Conservation (phyloP, 495 filamentous ascomycete genomes). For the Clavariopsis aquatica region DNA sequence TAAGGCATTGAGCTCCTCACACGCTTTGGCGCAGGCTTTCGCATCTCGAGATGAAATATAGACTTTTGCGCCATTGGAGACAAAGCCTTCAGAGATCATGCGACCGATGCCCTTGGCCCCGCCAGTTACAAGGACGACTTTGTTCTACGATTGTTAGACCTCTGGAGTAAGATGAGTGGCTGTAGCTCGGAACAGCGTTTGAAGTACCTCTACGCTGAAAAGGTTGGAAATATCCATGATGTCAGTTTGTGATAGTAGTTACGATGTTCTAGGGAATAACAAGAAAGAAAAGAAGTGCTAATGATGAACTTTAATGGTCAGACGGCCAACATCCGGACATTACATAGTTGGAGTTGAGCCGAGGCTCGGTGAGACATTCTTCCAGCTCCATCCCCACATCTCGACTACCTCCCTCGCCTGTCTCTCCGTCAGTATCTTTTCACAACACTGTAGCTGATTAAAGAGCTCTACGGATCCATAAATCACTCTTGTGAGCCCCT, state of each 20-base stretch:
- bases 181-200: background rate
- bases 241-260: background rate
- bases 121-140: constrained; percentile 44
- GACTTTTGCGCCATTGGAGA: constrained; percentile 50
- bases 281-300: background rate
- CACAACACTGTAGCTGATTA: background rate
- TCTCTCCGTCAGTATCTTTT: background rate
- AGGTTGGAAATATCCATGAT: constrained; percentile 39
- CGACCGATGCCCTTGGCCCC: constrained; percentile 44
- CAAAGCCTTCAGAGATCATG: constrained; percentile 45
- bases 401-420: background rate
- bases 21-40: constrained; percentile 60
- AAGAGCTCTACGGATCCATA: background rate
- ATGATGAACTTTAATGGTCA: background rate
- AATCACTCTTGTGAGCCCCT: no score
- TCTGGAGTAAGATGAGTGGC: background rate
- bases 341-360: constrained; percentile 24
- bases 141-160: constrained; percentile 29
- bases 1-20: constrained; percentile 60
- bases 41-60: constrained; percentile 78
- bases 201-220: constrained; percentile 41
- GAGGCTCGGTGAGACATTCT: constrained; percentile 31
- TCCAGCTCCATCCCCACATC: constrained; percentile 6
- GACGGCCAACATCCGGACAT: background rate
- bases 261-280: background rate